phyloP scores from a whole-genome alignment of 148 eudicot genomes.

The Cornus florida region DNA sequence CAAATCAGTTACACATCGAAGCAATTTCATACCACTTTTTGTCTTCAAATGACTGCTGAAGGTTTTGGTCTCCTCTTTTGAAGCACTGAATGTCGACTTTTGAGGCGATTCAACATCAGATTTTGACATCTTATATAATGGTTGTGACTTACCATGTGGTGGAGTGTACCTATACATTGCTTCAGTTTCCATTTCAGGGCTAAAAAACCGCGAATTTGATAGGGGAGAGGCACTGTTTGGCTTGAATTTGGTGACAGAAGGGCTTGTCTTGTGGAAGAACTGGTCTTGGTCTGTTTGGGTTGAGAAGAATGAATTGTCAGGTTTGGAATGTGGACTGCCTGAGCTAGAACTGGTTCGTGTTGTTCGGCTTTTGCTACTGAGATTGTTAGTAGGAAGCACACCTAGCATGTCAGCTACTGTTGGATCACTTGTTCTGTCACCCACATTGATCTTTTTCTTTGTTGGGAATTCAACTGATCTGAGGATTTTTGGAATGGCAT shows the following conservation, averaged over 20 bases:
- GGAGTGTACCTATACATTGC: not conserved
- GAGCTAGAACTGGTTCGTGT: not conserved
- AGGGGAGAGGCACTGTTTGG: not conserved
- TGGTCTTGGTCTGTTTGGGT: not conserved
- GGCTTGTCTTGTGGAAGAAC: not conserved
- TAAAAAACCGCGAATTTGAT: not conserved
- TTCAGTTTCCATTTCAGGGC: not conserved
- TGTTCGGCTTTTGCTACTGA: not conserved
- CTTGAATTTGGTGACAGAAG: not conserved
- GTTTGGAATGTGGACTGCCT: not conserved
- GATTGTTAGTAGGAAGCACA: not conserved
- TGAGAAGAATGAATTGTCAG: no score
- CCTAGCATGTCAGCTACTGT: slow-evolving; percentile 18
- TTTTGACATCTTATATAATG: not conserved
- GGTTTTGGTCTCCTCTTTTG: not conserved
- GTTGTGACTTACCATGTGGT: slow-evolving; percentile 9
- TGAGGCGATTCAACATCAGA: slow-evolving; percentile 4
- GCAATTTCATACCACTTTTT: slow-evolving; percentile 16
- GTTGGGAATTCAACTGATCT: not conserved
- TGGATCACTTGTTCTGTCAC: not conserved
- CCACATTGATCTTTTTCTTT: not conserved
- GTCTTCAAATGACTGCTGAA: not conserved
- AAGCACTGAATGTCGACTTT: not conserved
- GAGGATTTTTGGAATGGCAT: slow-evolving; percentile 16
- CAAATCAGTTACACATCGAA: not conserved